A percentile compares a stretch with the other conserved stretches of the same genome.
These are phyloP conservation scores for Yamadazyma jaroonii DNA, from an alignment of 1,139 yeast genomes.

Conservation along the genomic window DNA sequence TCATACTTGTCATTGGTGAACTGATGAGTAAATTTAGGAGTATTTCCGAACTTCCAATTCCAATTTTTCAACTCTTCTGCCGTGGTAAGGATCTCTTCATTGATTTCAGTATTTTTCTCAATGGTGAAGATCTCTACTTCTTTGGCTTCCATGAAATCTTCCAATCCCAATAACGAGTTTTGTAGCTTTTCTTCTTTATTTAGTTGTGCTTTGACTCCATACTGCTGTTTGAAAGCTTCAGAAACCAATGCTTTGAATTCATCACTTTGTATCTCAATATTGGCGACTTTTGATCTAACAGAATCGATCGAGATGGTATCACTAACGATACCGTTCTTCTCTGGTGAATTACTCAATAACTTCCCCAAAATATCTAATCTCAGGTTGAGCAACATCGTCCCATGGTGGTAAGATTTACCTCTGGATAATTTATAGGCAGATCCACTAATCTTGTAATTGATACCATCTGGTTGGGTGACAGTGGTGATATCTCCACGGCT, in stretches of 20 bases:
- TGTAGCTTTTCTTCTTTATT: slow-evolving; percentile 13
- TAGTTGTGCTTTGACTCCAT: slow-evolving; percentile 19
- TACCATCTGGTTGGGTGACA: slow-evolving; percentile 22
- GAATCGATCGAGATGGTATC: slow-evolving; percentile 68
- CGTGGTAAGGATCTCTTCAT: slow-evolving; percentile 41
- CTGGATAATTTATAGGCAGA: slow-evolving; percentile 85
- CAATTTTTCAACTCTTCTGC: slow-evolving; percentile 50
- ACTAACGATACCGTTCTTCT: slow-evolving; percentile 44
- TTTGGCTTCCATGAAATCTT: slow-evolving; percentile 25
- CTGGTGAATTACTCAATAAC: slow-evolving; percentile 40
- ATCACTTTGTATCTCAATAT: slow-evolving; percentile 47
- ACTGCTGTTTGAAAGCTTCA: slow-evolving; percentile 40
- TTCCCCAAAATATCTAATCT: slow-evolving; percentile 55
- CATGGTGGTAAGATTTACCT: slow-evolving; percentile 91
- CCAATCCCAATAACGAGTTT: slow-evolving; percentile 34
- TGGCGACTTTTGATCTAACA: slow-evolving; percentile 73
- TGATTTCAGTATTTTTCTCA: slow-evolving; percentile 35
- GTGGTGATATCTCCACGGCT: slow-evolving; percentile 77
- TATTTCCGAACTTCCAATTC: slow-evolving; percentile 72
- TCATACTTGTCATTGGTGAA: slow-evolving; percentile 30
- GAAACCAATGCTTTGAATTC: slow-evolving; percentile 49
- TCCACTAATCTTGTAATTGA: slow-evolving; percentile 69
- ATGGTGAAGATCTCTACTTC: slow-evolving; percentile 18
- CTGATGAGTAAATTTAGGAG: slow-evolving; percentile 62
- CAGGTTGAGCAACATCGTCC: slow-evolving; percentile 84